Base-by-base conservation (phyloP, 1,284 basidiomycete genomes). In the Ceratorhiza oryzae-sativae region DNA sequence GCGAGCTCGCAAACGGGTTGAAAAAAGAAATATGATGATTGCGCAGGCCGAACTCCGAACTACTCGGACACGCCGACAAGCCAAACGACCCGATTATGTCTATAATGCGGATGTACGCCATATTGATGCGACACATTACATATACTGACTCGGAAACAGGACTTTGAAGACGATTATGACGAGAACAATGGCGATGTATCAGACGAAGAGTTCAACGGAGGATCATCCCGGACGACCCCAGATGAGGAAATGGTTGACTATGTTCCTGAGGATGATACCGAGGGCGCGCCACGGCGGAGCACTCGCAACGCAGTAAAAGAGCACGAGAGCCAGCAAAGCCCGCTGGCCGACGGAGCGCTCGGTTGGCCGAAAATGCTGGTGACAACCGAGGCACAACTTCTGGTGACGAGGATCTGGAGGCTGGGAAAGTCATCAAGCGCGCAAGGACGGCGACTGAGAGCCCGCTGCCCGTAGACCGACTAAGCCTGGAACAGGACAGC, bases 41-140 rank as follows among this genome's bases (percentile, higher is more conserved):
- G 90, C 88, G 5, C 90, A 91, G 77, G 87, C 89, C 55, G 91
- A 92, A 79, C 80, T 92, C 73, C 86, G 91, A 73, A 86, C 89
- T 79, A 92, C 91, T 32, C 85, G 91, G 73, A 92, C 91, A 36
- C 84, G 88, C 73, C 84, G 89, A 65, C 86, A 87, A 80, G 87
- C 88, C 8, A 85, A 85, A 61, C 87, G 86, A 75, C 89, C 90
- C 53, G 89, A 92, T 81, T 93, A 93, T 80, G 89, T 90, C 59
- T 92, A 92, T 80, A 83, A 85, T 76, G 86, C 88, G 75, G 84
- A 84, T 73, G 84, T 85, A 73, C 67, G 49, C 20, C 15, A 46
- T n/a, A 46, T 10, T 46, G 20, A 34, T 25, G 45, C 20, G 36
- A 13, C 3, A 25, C 49, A 41, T 10, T 51, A 18, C 49, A 23